Conservation (phyloP, 2,329 filamentous ascomycete genomes). For the Aspergillus chevalieri region DNA sequence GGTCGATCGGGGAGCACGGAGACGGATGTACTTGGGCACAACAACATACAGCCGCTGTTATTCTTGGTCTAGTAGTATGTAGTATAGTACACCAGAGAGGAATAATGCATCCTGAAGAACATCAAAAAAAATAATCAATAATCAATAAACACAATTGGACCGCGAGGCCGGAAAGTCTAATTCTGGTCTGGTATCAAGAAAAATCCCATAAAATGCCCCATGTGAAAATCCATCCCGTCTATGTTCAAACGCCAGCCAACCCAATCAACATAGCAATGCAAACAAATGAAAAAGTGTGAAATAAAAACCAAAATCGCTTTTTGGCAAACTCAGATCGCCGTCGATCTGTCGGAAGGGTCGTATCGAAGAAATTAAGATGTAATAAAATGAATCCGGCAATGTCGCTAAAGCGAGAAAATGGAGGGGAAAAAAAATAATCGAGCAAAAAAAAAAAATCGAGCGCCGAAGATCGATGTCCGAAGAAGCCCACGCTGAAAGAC, state of each 20-base stretch:
- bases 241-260: constrained; percentile 31
- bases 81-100: constrained; percentile 10
- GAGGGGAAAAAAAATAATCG: background rate
- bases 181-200: constrained; percentile 34
- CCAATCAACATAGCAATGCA: background rate
- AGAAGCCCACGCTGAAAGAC: background rate
- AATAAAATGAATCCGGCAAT: too few relatives aligned
- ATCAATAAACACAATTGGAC: constrained; percentile 23
- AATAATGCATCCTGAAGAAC: constrained; percentile 4
- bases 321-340: constrained; percentile 7
- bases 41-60: constrained; percentile 10
- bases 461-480: background rate
- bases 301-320: constrained; percentile 17
- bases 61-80: constrained; percentile 5
- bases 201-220: constrained; percentile 23
- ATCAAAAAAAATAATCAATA: constrained; percentile 12
- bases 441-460: background rate
- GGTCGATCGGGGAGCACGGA: background rate
- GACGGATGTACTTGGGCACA: background rate
- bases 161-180: constrained; percentile 35
- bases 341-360: constrained; percentile 2
- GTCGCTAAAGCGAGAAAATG: background rate
- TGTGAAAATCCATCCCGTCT: constrained; percentile 29
- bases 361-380: constrained; percentile 1
- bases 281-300: background rate